Base-by-base conservation (phyloP, 2,329 filamentous ascomycete genomes). In the Pestalotiopsis sp. region DNA sequence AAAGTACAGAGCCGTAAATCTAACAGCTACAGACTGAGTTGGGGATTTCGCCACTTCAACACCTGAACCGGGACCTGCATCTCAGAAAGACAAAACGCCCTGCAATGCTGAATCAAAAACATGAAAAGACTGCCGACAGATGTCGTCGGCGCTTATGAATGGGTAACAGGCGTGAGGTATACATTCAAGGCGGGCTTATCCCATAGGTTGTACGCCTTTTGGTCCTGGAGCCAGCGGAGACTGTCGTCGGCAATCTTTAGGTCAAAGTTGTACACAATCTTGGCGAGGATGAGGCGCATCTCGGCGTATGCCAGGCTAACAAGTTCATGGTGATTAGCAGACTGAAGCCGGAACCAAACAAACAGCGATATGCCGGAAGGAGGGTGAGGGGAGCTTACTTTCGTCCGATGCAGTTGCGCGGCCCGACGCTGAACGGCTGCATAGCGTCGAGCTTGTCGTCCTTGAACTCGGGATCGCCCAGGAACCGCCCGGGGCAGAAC, bases 401-500 rank as follows among this genome's bases (percentile, higher is more conserved):
- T 69, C 74, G 74, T 12, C 81, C 81, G 49, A 83, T 74, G 63
- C 81, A 83, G 61, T 81, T 81, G n/a, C 81, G 71, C 31, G 81
- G 79, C 2, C 82, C 80, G 1, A 76, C 60, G 61, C 75, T 74
- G 69, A 83, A 81, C 23, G 81, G 78, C 72, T 81, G 78, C 70
- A 80, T 73, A 20, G 75, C 77, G 2, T 78, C 76, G 25, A 76
- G 72, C 11, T 70, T 74, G 63, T 83, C 82, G 14, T 70, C 71
- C 49, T 71, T 71, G 70, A 78, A 83, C 9, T 69, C 69, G 3
- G 69, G 57, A 49, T 75, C 74, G 4, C 70, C 72, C 14, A 82
- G 67, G 76, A 78, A 83, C 0, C 82, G 78, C 67, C 83, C 81
- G 0, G 83, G 83, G n/a, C 74, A 73, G 72, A 81, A 85, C 2